Evolutionary conservation across 768 basidiomycete genomes (phyloP).

Genomic region (Pholiota microspora): DNA sequence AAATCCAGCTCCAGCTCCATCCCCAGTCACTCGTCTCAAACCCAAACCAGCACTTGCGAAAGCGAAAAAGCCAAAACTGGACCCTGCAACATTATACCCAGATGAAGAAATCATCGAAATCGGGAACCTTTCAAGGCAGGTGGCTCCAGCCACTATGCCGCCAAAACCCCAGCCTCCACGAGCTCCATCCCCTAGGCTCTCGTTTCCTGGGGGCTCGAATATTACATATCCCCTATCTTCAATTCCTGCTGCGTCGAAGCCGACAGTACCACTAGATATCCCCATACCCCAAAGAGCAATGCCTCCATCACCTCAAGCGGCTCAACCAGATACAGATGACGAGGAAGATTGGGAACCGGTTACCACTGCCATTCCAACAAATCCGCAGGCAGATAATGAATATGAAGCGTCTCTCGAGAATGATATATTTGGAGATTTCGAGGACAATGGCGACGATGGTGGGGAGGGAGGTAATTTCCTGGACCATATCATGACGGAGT

Average conservation of each 20-base stretch:
- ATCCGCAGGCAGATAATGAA: slow-evolving; percentile 8
- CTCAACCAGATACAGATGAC: slow-evolving; percentile 4
- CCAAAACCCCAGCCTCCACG: slow-evolving; percentile 7
- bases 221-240: slow-evolving; percentile 9
- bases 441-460: slow-evolving; percentile 10
- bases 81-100: slow-evolving; percentile 6
- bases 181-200: slow-evolving; percentile 5
- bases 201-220: slow-evolving; percentile 13
- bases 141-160: slow-evolving; percentile 12
- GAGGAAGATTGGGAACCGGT: slow-evolving; percentile 56
- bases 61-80: neutral
- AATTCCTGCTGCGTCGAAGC: slow-evolving; percentile 6
- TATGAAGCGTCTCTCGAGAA: slow-evolving; percentile 21
- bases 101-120: slow-evolving; percentile 18
- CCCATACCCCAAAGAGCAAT: neutral
- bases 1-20: slow-evolving; percentile 19
- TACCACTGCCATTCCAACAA: slow-evolving; percentile 7
- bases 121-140: slow-evolving; percentile 13
- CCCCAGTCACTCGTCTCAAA: slow-evolving; percentile 18
- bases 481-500: slow-evolving; percentile 36
- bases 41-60: slow-evolving; percentile 1
- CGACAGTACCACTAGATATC: neutral
- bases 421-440: slow-evolving; percentile 24
- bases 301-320: neutral
- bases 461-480: slow-evolving; percentile 34